Evolutionary conservation across 1,284 basidiomycete genomes (phyloP).

Genomic region (Rhizopogon parksii): DNA sequence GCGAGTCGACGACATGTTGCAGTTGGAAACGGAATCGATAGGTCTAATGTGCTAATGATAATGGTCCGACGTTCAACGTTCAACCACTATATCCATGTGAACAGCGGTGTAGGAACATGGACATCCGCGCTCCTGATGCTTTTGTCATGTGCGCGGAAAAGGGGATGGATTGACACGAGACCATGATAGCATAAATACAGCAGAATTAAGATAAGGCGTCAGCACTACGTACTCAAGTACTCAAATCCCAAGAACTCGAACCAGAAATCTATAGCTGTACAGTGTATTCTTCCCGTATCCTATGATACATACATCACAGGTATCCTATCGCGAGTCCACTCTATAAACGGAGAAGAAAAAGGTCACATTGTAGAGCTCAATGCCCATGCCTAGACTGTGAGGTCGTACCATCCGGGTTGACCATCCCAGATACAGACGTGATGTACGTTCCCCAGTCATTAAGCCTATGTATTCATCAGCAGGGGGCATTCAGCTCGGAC

Average conservation of each 20-base stretch:
- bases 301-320: neutral
- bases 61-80: neutral
- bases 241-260: too few relatives aligned
- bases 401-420: slow-evolving; percentile 11
- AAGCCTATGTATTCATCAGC: slow-evolving; percentile 14
- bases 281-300: neutral
- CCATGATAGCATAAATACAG: neutral
- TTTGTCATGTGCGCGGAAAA: neutral
- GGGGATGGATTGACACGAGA: neutral
- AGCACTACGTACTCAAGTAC: too few relatives aligned
- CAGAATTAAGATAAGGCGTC: neutral
- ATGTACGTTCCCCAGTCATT: slow-evolving; percentile 33
- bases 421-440: slow-evolving; percentile 24
- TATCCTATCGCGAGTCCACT: neutral
- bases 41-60: neutral
- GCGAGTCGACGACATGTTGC: slow-evolving; percentile 21
- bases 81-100: too few relatives aligned
- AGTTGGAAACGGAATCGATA: neutral
- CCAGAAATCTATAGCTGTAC: too few relatives aligned
- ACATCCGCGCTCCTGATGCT: neutral
- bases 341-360: neutral
- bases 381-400: neutral
- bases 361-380: neutral
- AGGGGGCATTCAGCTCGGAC: neutral
- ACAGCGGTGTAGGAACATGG: neutral